phyloP scores from a whole-genome alignment of 1,284 basidiomycete genomes.

The Cutaneotrichosporon cutaneum region DNA sequence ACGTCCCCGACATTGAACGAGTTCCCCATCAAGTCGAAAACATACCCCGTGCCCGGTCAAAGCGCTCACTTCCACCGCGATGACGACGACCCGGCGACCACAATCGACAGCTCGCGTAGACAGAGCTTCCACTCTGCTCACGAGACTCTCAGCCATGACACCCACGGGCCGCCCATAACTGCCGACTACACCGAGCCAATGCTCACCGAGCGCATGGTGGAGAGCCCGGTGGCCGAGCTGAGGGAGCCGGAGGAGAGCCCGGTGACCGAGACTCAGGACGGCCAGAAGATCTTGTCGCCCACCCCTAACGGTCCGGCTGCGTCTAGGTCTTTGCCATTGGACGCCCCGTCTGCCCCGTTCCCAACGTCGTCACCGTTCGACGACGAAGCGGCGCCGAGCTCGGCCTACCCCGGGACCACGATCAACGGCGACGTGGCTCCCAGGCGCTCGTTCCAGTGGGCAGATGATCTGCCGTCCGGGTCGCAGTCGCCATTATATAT shows the following conservation, averaged over 20 bases:
- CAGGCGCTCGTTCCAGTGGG: slow-evolving; percentile 10
- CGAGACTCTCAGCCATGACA: slow-evolving; percentile 1
- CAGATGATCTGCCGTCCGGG: slow-evolving; percentile 15
- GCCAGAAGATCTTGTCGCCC: neutral
- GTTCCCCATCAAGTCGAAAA: slow-evolving; percentile 35
- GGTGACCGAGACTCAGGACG: neutral
- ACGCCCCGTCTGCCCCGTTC: neutral
- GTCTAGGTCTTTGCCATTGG: neutral
- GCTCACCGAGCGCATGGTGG: neutral
- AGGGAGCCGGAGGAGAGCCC: neutral
- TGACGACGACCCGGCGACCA: slow-evolving; percentile 19
- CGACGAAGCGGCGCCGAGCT: neutral
- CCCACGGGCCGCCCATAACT: neutral
- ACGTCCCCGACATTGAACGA: slow-evolving; percentile 41
- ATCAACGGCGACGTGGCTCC: neutral
- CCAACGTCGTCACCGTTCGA: slow-evolving; percentile 1
- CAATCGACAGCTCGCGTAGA: slow-evolving; percentile 15
- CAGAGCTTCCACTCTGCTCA: slow-evolving; percentile 26
- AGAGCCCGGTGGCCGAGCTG: slow-evolving; percentile 3
- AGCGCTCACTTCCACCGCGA: slow-evolving; percentile 9
- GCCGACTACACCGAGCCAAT: neutral
- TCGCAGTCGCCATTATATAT: slow-evolving; percentile 15
- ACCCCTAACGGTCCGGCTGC: neutral
- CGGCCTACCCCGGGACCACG: neutral
- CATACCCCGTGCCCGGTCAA: slow-evolving; percentile 18